A percentile compares a stretch with the other conserved stretches of the same genome.
phyloP scores from a whole-genome alignment of 352 stramenopile genomes.

The Phytophthora macrochlamydospora region DNA sequence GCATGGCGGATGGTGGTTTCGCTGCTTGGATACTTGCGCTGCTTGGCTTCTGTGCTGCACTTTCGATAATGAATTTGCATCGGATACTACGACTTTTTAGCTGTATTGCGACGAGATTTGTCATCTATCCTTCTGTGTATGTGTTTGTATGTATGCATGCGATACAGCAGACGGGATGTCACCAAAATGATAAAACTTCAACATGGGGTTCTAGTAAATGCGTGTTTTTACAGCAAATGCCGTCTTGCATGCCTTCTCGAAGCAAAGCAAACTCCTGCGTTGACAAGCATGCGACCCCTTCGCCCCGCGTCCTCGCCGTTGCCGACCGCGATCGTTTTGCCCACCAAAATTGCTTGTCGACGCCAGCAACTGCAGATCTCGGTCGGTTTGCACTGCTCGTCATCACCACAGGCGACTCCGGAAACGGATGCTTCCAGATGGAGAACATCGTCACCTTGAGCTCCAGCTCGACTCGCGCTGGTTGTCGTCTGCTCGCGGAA shows the following conservation, averaged over 20 bases:
- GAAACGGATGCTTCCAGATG: not conserved
- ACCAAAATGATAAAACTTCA: not conserved
- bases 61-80: conserved; percentile 20
- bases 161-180: conserved; percentile 9
- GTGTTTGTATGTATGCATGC: not conserved
- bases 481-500: not conserved
- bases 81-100: too few species aligned
- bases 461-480: not conserved
- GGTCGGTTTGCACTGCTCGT: too few species aligned
- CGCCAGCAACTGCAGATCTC: too few species aligned
- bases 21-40: conserved; percentile 6
- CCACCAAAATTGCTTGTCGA: too few species aligned
- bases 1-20: conserved; percentile 43
- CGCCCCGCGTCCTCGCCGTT: too few species aligned
- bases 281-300: too few species aligned
- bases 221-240: not conserved
- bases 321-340: too few species aligned
- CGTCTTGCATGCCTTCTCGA: conserved; percentile 3
- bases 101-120: too few species aligned
- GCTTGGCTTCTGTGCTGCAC: conserved; percentile 21
- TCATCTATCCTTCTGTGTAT: too few species aligned
- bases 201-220: not conserved
- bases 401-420: too few species aligned
- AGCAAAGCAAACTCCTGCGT: too few species aligned
- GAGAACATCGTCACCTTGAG: conserved; percentile 18